phyloP scores from a whole-genome alignment of 805 yeast species.

The Hemisphaericaspora nanyangensis region DNA sequence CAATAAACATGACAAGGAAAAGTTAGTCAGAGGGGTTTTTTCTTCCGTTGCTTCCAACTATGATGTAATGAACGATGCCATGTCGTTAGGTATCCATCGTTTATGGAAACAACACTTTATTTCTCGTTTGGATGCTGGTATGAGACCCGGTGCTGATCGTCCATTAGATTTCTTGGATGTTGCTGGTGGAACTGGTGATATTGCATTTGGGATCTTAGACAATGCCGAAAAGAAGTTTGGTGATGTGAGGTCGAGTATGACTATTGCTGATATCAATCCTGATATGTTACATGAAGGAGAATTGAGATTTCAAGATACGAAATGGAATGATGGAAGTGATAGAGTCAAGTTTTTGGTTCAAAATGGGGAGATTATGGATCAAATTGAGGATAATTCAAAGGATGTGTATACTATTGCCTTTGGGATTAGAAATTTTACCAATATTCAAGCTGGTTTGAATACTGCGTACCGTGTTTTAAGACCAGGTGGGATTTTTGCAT shows the following conservation, averaged over 20 bases:
- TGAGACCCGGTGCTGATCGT: constrained; percentile 73
- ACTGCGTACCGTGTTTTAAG: constrained; percentile 95
- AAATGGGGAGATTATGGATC: constrained; percentile 86
- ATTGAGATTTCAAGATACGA: constrained; percentile 58
- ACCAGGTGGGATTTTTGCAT: constrained; percentile 97
- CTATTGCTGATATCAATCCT: constrained; percentile 89
- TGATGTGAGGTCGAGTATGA: constrained; percentile 77
- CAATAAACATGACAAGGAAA: constrained; percentile 73
- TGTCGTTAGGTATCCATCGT: constrained; percentile 94
- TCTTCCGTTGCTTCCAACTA: constrained; percentile 92
- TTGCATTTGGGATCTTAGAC: constrained; percentile 90
- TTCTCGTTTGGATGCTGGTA: constrained; percentile 85
- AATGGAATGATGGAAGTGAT: constrained; percentile 54
- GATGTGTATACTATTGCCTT: constrained; percentile 96
- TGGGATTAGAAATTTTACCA: constrained; percentile 95
- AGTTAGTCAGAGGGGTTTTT: constrained; percentile 80
- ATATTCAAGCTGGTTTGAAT: constrained; percentile 87
- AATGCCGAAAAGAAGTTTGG: constrained; percentile 77
- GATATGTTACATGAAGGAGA: constrained; percentile 96
- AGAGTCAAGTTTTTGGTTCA: constrained; percentile 82
- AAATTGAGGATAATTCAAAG: constrained; percentile 80
- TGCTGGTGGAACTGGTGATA: constrained; percentile 99
- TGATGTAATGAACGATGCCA: constrained; percentile 96
- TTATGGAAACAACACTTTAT: constrained; percentile 93
- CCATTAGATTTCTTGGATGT: constrained; percentile 90